Percentiles rank a stretch among this genome's conserved stretches.
Evolutionary conservation across 2,329 filamentous ascomycete genomes (phyloP).

Genomic region (Stagonosporopsis chrysanthemi): DNA sequence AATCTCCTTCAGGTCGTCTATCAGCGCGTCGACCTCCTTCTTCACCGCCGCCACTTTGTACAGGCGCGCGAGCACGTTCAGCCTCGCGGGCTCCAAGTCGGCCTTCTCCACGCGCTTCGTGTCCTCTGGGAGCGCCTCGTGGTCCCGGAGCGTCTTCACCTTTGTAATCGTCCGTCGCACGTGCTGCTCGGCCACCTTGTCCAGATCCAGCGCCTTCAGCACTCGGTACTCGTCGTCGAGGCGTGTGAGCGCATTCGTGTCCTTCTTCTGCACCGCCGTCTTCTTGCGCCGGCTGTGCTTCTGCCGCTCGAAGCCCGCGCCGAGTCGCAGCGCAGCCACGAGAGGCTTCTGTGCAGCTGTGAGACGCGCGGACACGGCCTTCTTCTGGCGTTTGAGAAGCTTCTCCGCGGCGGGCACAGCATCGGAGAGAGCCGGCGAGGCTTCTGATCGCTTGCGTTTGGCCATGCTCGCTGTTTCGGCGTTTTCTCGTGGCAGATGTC

Average conservation of each 20-base stretch:
- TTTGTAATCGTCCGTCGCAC: conserved; percentile 64
- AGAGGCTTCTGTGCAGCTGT: conserved; percentile 66
- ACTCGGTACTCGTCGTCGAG: conserved; percentile 69
- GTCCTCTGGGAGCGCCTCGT: conserved; percentile 55
- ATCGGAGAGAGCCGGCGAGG: conserved; percentile 23
- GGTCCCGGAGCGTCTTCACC: conserved; percentile 64
- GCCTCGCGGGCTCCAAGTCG: conserved; percentile 54
- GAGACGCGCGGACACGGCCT: conserved; percentile 53
- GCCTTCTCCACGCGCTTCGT: conserved; percentile 49
- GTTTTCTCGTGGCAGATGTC: neutral
- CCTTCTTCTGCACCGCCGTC: conserved; percentile 56
- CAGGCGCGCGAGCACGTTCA: conserved; percentile 66
- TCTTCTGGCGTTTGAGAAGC: conserved; percentile 30
- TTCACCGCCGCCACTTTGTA: conserved; percentile 68
- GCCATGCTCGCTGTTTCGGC: conserved; percentile 30
- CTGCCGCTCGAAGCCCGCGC: conserved; percentile 80
- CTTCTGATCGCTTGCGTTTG: conserved; percentile 43
- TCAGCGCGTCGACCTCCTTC: conserved; percentile 59
- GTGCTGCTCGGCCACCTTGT: conserved; percentile 59
- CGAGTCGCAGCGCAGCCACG: conserved; percentile 69
- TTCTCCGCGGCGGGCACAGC: conserved; percentile 8
- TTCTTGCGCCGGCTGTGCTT: conserved; percentile 71
- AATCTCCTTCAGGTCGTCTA: conserved; percentile 52
- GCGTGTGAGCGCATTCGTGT: conserved; percentile 60
- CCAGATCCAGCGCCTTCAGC: conserved; percentile 64